Percentiles rank a stretch among this genome's conserved stretches.
Evolutionary conservation across 1,284 basidiomycete species (phyloP).

Genomic region (Papiliotrema terrestris): DNA sequence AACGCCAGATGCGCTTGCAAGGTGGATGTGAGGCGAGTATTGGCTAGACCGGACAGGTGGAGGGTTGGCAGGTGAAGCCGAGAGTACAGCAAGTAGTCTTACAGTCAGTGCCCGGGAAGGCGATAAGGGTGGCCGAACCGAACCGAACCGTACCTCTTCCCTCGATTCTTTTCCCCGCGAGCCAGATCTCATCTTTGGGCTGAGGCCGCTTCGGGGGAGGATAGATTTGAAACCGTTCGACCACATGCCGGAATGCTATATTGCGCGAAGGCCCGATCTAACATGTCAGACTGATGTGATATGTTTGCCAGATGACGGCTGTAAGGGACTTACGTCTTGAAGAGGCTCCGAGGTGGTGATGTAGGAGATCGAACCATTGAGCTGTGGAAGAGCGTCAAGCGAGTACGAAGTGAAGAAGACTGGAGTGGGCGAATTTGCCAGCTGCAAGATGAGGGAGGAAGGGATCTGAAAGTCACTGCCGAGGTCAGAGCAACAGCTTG

Average conservation of each 20-base stretch:
- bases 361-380: conserved; percentile 90
- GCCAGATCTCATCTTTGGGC: conserved; percentile 70
- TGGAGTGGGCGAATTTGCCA: conserved; percentile 85
- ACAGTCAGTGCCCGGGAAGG: background rate
- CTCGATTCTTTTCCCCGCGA: conserved; percentile 70
- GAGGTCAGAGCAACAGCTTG: too few species aligned
- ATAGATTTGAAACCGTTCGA: conserved; percentile 78
- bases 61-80: conserved; percentile 85
- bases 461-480: conserved; percentile 40
- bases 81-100: conserved; percentile 72
- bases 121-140: background rate
- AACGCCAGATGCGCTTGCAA: conserved; percentile 49
- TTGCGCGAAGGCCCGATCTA: conserved; percentile 59
- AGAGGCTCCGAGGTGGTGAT: conserved; percentile 84
- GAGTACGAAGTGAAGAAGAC: conserved; percentile 88
- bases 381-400: conserved; percentile 83
- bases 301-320: background rate
- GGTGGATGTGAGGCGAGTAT: conserved; percentile 61
- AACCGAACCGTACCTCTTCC: conserved; percentile 60
- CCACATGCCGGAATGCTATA: conserved; percentile 80
- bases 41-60: conserved; percentile 83
- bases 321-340: conserved; percentile 53
- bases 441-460: conserved; percentile 55
- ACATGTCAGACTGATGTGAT: background rate
- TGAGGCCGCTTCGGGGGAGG: conserved; percentile 71